Evolutionary conservation across 2,329 filamentous ascomycete genomes (phyloP).

Genomic region (Pseudogymnoascus verrucosus): DNA sequence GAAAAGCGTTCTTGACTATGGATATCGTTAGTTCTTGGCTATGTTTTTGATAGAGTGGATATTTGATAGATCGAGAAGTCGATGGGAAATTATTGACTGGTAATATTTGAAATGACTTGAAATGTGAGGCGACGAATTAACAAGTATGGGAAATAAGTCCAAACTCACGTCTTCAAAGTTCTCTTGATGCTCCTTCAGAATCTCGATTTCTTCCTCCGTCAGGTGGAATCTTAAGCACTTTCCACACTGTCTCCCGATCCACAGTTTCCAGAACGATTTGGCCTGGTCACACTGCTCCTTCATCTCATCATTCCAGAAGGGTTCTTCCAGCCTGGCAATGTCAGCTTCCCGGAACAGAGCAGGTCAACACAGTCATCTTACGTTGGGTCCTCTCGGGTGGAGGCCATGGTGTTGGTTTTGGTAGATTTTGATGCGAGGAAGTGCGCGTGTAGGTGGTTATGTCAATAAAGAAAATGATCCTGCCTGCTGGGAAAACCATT

Average conservation of each 20-base stretch:
- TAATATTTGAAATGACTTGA: background rate
- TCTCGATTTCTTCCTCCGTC: background rate
- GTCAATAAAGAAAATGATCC: background rate
- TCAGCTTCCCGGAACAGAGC: background rate
- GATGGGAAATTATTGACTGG: background rate
- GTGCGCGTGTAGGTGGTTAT: background rate
- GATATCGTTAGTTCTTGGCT: background rate
- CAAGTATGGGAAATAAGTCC: background rate
- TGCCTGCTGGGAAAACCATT: background rate
- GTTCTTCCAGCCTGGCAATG: background rate
- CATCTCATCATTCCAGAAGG: conserved; percentile 1
- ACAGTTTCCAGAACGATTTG: conserved; percentile 3
- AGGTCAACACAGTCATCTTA: background rate
- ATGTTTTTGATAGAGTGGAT: background rate
- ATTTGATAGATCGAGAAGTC: background rate
- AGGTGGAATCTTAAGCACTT: background rate
- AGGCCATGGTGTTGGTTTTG: background rate
- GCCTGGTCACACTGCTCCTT: background rate
- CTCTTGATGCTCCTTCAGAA: background rate
- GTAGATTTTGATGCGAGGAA: background rate
- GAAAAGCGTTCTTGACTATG: background rate
- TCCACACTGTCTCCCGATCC: background rate
- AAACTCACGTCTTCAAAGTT: background rate
- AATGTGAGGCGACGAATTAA: background rate
- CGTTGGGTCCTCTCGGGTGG: background rate